These are phyloP conservation scores for Camellia sinensis DNA, from an alignment of 148 eudicot species.

Conservation along the genomic window DNA sequence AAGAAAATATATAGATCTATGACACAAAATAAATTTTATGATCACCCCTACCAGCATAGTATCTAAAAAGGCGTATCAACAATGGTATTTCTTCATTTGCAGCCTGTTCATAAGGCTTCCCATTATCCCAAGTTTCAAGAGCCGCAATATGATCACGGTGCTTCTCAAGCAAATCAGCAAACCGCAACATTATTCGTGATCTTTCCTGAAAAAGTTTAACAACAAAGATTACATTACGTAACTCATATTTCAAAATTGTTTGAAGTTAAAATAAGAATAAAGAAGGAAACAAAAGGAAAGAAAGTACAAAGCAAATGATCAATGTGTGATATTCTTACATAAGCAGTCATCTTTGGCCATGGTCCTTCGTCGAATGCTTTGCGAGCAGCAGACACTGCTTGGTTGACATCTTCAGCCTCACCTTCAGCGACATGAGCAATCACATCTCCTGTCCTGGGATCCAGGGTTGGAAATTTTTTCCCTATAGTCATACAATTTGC, in stretches of 20 bases:
- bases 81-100: slow-evolving; percentile 57
- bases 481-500: slow-evolving; percentile 33
- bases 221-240: background rate
- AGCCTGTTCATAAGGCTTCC: slow-evolving; percentile 62
- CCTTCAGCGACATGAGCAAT: slow-evolving; percentile 79
- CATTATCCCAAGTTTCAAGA: slow-evolving; percentile 79
- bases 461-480: slow-evolving; percentile 57
- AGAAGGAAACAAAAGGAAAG: background rate
- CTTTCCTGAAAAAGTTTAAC: slow-evolving; percentile 33
- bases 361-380: slow-evolving; percentile 85
- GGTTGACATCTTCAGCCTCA: slow-evolving; percentile 67
- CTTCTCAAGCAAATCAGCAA: slow-evolving; percentile 72
- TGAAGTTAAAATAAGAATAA: background rate
- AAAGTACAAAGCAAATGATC: background rate
- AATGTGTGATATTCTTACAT: slow-evolving; percentile 37
- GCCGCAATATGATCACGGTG: slow-evolving; percentile 73
- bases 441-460: slow-evolving; percentile 77
- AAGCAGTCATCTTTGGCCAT: slow-evolving; percentile 79
- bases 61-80: slow-evolving; percentile 55
- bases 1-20: too few species aligned
- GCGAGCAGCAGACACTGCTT: slow-evolving; percentile 82
- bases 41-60: slow-evolving; percentile 54
- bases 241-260: background rate
- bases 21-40: background rate
- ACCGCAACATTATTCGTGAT: slow-evolving; percentile 34